A percentile compares a stretch with the other conserved stretches of the same genome.
These are phyloP conservation scores for Coemansia guatemalensis DNA, from an alignment of 192 early-diverging fungal species.

Conservation along the genomic window DNA sequence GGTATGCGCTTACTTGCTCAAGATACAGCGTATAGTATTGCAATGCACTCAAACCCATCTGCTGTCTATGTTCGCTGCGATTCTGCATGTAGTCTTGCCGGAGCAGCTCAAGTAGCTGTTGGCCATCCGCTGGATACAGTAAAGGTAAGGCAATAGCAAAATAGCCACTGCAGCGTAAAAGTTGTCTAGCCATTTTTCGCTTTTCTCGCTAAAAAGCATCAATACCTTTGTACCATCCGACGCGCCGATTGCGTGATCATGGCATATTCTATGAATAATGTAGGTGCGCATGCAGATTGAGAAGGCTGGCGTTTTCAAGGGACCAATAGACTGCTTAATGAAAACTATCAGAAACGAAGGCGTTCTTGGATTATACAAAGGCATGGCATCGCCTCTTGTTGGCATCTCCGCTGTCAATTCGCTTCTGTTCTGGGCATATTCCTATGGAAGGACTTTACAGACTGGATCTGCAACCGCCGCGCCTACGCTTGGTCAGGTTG, in stretches of 20 bases:
- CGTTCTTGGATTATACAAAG: slow-evolving; percentile 77
- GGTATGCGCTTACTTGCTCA: too few relatives aligned
- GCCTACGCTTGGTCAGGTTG: slow-evolving; percentile 69
- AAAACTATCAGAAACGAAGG: slow-evolving; percentile 82
- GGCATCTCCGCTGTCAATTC: slow-evolving; percentile 87
- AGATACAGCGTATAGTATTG: slow-evolving; percentile 18
- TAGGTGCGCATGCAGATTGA: slow-evolving; percentile 74
- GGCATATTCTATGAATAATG: background rate
- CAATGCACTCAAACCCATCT: background rate
- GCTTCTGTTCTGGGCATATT: slow-evolving; percentile 81
- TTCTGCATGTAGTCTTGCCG: slow-evolving; percentile 55
- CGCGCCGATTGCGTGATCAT: slow-evolving; percentile 19
- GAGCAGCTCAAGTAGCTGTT: slow-evolving; percentile 62
- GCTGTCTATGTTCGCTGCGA: background rate
- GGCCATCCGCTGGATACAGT: slow-evolving; percentile 88
- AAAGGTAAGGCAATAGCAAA: slow-evolving; percentile 53
- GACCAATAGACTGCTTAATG: slow-evolving; percentile 77
- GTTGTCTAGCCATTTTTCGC: background rate
- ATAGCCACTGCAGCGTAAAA: background rate
- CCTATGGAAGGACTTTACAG: slow-evolving; percentile 59
- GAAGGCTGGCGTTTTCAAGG: slow-evolving; percentile 59
- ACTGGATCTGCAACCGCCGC: slow-evolving; percentile 50
- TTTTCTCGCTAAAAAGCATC: background rate
- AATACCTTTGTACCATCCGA: slow-evolving; percentile 1
- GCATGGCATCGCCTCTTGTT: slow-evolving; percentile 79